Evolutionary conservation across 2,329 filamentous ascomycete genomes (phyloP), one percentile per base, ranked within the genome.

Genomic region (Exophiala oligosperma): DNA sequence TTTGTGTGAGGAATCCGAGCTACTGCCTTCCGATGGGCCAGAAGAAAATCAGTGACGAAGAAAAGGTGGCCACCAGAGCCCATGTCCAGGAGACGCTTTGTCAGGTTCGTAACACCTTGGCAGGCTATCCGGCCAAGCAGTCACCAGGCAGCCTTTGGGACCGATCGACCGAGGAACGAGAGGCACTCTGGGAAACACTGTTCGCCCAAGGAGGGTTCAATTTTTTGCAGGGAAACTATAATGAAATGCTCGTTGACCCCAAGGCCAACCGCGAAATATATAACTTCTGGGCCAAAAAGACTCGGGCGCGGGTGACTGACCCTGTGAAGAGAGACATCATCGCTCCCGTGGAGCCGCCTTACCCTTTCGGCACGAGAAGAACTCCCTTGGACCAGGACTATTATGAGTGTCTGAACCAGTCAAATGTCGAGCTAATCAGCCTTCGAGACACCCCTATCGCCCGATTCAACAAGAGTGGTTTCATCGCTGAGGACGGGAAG

Each of bases 1-100:
- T 73, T 1, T 73, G 88, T 69, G 84, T 89, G 66, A 79, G 87
- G 11, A 88, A 84, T 1, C 86, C 87, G 0, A 89, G 89, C 63
- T 71, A 85, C 5, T 83, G 82, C 1, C 66, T 89, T 1, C 85
- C 85, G 0, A 87, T 89, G 84, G 74, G 77, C 1, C 78, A 82
- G 59, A 72, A 73, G 2, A 54, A 73, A 0, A 69, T 86, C 37
- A 77, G 75, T 1, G 68, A 68, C 4, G 75, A 78, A 56, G 81
- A 78, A 58, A 78, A 83, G 60, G 80, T 86, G 64, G 71, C 81
- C 3, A 71, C 81, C 17, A 66, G 67, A 1, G 79, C 81, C 63
- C 64, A 62, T 8, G 71, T 68, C 37, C 82, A 84, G 46, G 72
- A 79, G 47, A 72, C 88, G 1, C 88, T 84, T 68, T 71, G 72